A percentile compares a stretch with the other conserved stretches of the same genome.
Evolutionary conservation across 371 early-diverging fungal species (phyloP).

Genomic region (Neoconidiobolus thromboides): DNA sequence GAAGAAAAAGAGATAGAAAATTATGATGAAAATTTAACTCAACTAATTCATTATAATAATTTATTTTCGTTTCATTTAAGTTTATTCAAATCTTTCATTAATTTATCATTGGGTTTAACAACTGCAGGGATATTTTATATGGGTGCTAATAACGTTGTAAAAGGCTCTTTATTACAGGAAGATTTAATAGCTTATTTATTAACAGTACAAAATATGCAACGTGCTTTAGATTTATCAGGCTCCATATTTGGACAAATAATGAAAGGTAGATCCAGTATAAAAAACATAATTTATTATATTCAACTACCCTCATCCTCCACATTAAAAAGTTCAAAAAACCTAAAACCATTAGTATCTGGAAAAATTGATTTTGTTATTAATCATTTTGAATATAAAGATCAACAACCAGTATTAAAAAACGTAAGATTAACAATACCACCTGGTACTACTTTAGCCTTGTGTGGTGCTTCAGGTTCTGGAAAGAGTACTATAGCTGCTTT

Average conservation of each 20-base stretch:
- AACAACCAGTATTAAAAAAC: conserved; percentile 34
- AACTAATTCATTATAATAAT: background rate
- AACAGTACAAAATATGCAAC: conserved; percentile 54
- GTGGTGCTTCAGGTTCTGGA: conserved; percentile 36
- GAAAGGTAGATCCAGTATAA: conserved; percentile 10
- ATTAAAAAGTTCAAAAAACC: background rate
- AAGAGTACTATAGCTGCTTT: conserved; percentile 54
- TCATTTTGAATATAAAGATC: conserved; percentile 25
- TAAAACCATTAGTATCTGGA: too few species aligned
- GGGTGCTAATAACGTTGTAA: conserved; percentile 49
- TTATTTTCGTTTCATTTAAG: conserved; percentile 33
- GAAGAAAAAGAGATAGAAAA: conserved; percentile 33
- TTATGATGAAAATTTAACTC: conserved; percentile 14
- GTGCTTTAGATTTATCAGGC: conserved; percentile 46
- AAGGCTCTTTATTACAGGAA: conserved; percentile 41
- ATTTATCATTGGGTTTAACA: background rate
- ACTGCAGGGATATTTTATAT: conserved; percentile 44
- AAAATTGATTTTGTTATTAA: background rate
- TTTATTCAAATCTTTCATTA: conserved; percentile 17
- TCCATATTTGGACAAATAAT: conserved; percentile 57
- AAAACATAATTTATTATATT: background rate
- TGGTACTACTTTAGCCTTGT: conserved; percentile 35
- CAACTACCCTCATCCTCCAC: background rate
- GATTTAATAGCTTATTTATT: conserved; percentile 57
- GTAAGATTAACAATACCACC: conserved; percentile 44